Conservation (phyloP, 192 early-diverging fungal genomes). For the Geranomyces michiganensis region DNA sequence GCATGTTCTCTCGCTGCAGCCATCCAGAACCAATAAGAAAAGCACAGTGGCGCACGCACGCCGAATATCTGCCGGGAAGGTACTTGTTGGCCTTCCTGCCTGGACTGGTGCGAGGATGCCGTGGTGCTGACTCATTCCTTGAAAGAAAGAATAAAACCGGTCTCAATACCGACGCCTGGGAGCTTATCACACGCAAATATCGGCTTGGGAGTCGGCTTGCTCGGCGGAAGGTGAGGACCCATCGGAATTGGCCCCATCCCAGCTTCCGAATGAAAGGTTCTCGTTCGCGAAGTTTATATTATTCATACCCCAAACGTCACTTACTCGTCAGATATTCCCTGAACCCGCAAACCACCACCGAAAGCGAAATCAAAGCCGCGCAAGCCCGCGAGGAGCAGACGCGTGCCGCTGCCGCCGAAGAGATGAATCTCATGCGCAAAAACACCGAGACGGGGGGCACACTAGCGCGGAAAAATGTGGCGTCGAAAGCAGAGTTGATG, state of each 20-base stretch:
- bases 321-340: conserved; percentile 12
- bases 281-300: no score
- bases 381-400: conserved; percentile 15
- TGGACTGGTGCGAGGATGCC: neutral
- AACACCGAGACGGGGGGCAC: conserved; percentile 8
- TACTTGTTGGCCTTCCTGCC: neutral
- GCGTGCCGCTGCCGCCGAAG: neutral
- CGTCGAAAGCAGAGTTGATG: neutral
- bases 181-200: conserved; percentile 31
- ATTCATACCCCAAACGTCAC: neutral
- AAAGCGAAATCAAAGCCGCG: conserved; percentile 21
- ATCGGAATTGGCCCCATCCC: no score
- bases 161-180: conserved; percentile 19
- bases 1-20: neutral
- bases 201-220: conserved; percentile 36
- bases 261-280: no score
- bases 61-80: conserved; percentile 36
- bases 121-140: neutral
- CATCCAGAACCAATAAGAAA: conserved; percentile 34
- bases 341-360: conserved; percentile 11
- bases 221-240: conserved; percentile 33
- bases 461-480: neutral
- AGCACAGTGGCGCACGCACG: conserved; percentile 35
- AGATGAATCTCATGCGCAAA: conserved; percentile 32
- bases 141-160: conserved; percentile 29